A percentile compares a stretch with the other conserved stretches of the same genome.
These are phyloP conservation scores for Neonothopanus nambi DNA, from an alignment of 1,284 basidiomycete species.

Conservation along the genomic window DNA sequence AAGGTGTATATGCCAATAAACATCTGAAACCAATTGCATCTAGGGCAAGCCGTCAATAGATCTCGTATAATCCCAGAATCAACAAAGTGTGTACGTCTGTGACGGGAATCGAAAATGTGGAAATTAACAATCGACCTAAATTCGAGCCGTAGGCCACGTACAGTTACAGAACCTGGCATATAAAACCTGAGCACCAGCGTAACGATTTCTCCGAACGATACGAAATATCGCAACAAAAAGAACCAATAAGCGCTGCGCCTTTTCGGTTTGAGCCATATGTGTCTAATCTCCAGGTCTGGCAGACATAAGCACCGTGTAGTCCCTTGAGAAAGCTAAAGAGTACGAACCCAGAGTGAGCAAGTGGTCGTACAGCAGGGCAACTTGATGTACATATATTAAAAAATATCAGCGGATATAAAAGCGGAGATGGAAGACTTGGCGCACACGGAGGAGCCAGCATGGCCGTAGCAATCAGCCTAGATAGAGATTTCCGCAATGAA, in stretches of 20 bases:
- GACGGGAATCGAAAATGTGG: not conserved
- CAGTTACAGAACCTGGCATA: not conserved
- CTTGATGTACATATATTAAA: too few relatives aligned
- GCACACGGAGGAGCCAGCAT: conserved; percentile 7
- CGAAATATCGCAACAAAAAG: conserved; percentile 6
- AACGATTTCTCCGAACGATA: conserved; percentile 2
- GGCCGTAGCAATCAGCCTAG: conserved; percentile 4
- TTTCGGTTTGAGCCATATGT: conserved; percentile 6
- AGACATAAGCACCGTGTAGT: not conserved
- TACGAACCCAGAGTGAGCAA: conserved; percentile 3
- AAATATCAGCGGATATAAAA: too few relatives aligned
- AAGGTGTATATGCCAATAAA: conserved; percentile 1
- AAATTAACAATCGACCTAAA: not conserved
- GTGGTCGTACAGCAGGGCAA: conserved; percentile 6
- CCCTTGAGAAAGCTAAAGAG: not conserved
- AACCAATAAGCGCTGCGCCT: conserved; percentile 3
- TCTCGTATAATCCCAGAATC: too few relatives aligned
- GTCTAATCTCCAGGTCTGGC: not conserved
- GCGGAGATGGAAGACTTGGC: too few relatives aligned
- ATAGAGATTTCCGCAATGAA: not conserved
- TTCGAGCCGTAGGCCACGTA: not conserved
- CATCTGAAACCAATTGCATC: not conserved
- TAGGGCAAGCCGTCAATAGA: not conserved
- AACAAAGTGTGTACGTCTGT: not conserved
- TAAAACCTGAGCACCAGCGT: conserved; percentile 6